Percentiles rank a stretch among this genome's conserved stretches.
These are phyloP conservation scores for Batkoa obscura DNA, from an alignment of 371 early-diverging fungal genomes.

Conservation along the genomic window DNA sequence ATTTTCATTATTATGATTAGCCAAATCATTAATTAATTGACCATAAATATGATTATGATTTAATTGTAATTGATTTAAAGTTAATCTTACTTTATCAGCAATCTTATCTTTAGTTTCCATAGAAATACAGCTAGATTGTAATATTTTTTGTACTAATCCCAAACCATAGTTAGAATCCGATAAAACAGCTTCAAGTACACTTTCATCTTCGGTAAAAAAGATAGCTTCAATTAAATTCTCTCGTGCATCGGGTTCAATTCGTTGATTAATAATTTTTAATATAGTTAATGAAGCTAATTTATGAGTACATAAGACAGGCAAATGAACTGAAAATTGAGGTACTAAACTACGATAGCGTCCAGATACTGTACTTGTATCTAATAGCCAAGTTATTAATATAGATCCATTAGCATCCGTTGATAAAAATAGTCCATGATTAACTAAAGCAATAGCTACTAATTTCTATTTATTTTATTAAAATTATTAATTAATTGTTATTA, in stretches of 20 bases:
- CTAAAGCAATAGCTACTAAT: slow-evolving; percentile 66
- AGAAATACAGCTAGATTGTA: slow-evolving; percentile 60
- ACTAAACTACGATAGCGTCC: slow-evolving; percentile 76
- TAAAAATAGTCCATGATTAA: slow-evolving; percentile 54
- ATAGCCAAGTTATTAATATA: slow-evolving; percentile 79
- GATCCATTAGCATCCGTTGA: slow-evolving; percentile 82
- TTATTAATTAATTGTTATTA: not conserved
- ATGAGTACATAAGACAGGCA: slow-evolving; percentile 62
- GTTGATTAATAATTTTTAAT: slow-evolving; percentile 75
- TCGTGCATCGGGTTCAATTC: slow-evolving; percentile 73
- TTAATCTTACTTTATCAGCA: slow-evolving; percentile 51
- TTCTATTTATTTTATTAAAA: slow-evolving; percentile 21
- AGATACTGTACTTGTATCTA: slow-evolving; percentile 60
- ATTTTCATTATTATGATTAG: not conserved
- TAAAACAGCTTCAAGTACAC: slow-evolving; percentile 50
- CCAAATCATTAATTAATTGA: slow-evolving; percentile 48
- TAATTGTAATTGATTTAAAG: slow-evolving; percentile 33
- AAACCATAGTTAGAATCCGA: slow-evolving; percentile 76
- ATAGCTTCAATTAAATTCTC: slow-evolving; percentile 56
- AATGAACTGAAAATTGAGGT: slow-evolving; percentile 42
- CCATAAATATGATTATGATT: slow-evolving; percentile 59
- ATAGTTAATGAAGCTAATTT: slow-evolving; percentile 73
- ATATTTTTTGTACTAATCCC: slow-evolving; percentile 64
- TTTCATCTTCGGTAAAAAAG: slow-evolving; percentile 29
- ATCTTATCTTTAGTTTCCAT: slow-evolving; percentile 51